A percentile compares a stretch with the other conserved stretches of the same genome.
phyloP scores from a whole-genome alignment of 371 early-diverging fungal genomes.

The Vairimorpha ceranae region DNA sequence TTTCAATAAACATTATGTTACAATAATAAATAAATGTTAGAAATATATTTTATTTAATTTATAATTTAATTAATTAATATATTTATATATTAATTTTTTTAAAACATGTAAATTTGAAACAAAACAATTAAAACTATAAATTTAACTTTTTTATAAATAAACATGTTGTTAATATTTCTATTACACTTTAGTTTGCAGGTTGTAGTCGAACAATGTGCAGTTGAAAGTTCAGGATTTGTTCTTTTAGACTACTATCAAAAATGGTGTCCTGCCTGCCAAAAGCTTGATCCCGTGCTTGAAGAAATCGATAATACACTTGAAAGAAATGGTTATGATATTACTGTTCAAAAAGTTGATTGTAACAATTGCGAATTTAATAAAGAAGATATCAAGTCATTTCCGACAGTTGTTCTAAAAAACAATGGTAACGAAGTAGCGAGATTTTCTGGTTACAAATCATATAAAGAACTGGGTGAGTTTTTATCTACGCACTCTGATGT shows the following conservation, averaged over 20 bases:
- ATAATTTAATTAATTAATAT: no score
- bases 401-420: conserved; percentile 57
- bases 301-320: conserved; percentile 52
- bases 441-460: conserved; percentile 41
- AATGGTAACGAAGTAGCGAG: conserved; percentile 43
- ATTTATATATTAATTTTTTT: no score
- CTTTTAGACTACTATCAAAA: conserved; percentile 27
- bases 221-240: conserved; percentile 3
- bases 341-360: conserved; percentile 54
- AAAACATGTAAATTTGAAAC: no score
- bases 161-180: background rate
- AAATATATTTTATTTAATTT: no score
- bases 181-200: background rate
- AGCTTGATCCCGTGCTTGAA: conserved; percentile 46
- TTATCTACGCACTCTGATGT: conserved; percentile 25
- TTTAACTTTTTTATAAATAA: background rate
- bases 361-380: conserved; percentile 49
- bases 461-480: conserved; percentile 44
- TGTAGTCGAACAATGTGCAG: conserved; percentile 16
- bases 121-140: background rate
- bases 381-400: conserved; percentile 52
- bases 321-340: conserved; percentile 32
- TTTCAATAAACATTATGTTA: no score
- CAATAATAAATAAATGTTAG: no score
- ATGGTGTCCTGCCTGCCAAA: conserved; percentile 37